A percentile compares a stretch with the other conserved stretches of the same genome.
phyloP scores from a whole-genome alignment of 2,329 filamentous ascomycete species.

The Zymoseptoria passerinii region DNA sequence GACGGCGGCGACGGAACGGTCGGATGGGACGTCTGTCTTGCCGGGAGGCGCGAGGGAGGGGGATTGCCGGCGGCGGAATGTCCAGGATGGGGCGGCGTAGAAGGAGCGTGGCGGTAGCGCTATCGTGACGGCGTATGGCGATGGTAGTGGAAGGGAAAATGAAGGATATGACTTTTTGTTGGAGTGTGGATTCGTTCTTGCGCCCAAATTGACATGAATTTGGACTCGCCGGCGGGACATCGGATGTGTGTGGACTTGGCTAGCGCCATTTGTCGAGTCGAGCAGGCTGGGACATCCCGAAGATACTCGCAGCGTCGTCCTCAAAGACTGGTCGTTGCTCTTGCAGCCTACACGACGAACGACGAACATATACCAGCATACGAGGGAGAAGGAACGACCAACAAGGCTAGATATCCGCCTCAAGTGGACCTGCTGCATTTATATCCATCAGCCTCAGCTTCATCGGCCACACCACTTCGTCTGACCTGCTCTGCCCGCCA shows the following conservation, averaged over 20 bases:
- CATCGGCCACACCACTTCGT: neutral
- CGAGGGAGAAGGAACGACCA: neutral
- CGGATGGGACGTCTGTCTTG: no score
- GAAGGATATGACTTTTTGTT: neutral
- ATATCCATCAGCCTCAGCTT: no score
- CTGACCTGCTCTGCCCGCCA: no score
- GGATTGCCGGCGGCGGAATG: neutral
- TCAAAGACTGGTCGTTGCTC: neutral
- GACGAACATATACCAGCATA: fast-evolving
- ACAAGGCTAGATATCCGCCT: neutral
- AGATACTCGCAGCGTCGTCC: neutral
- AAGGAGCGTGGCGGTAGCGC: neutral
- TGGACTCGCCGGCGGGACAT: neutral
- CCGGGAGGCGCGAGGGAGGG: no score
- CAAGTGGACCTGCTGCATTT: no score
- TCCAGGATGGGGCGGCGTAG: neutral
- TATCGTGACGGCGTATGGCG: neutral
- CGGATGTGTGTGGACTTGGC: neutral
- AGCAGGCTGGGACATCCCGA: neutral
- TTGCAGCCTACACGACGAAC: neutral
- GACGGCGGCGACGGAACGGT: neutral
- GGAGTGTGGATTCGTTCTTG: neutral
- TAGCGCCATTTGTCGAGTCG: neutral
- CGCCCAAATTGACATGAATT: neutral
- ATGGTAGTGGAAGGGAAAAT: neutral